Base-by-base conservation (phyloP, 345 rosid species). In the Bruguiera gymnorhiza region DNA sequence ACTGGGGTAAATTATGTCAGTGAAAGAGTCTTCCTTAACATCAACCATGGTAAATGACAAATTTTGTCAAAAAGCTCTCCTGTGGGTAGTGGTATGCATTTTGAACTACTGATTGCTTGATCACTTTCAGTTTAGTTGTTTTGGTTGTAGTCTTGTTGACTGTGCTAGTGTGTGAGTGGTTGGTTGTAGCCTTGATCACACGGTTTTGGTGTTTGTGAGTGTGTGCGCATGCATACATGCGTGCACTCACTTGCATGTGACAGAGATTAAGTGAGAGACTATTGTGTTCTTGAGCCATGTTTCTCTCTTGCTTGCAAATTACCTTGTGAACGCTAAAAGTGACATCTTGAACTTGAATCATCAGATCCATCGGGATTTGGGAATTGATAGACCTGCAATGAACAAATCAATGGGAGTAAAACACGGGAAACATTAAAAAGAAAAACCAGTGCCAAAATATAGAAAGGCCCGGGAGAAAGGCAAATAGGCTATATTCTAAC, bases 271-370 rank as follows among this genome's bases (percentile, higher is more conserved):
- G 23, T 7, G 31, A n/a, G 31, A 69, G 62, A 51, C 6, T 13
- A 23, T 18, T 48, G 18, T 6, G 39, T 11, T 64, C 16, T 23
- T 23, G 0, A 10, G 60, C 30, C 16, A 24, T 56, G 60, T 56
- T 15, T 56, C 60, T 48, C 24, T 66, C 37, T 58, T 64, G 31
- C 60, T 13, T 54, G 30, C 18, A 46, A 67, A 62, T 67, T 82
- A 91, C 97, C 98, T 89, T 86, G 85, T 94, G 97, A 74, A 86
- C 90, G 8, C 79, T 79, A 61, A 94, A 91, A 65, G 84, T 86
- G 64, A 82, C 69, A 39, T 82, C 89, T 26, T 88, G 83, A 23
- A 94, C 86, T 77, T 87, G 90, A 73, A 94, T 75, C 20, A 82
- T 73, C 11, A 91, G 74, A 86, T 91, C 97, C 53, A 88, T 78